Evolutionary conservation across 345 rosid genomes (phyloP), one percentile per base, ranked within the genome.

Genomic region (Pseudoturritis turrita): DNA sequence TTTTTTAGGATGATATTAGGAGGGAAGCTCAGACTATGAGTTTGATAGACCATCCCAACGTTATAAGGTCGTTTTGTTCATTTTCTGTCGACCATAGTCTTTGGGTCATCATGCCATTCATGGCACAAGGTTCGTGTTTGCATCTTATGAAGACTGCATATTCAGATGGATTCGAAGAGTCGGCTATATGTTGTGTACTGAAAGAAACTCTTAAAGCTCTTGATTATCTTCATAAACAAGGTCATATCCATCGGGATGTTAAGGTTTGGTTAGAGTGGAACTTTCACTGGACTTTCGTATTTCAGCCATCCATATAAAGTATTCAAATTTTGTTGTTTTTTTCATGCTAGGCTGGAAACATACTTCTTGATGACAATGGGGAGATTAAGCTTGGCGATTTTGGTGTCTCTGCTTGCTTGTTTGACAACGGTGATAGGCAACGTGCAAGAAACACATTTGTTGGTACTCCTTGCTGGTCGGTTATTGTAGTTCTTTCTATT

Each of bases 61-160:
- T 87, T 53, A 89, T 92, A 52, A 87, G 77, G 75, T 96, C 97
- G 64, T 85, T 61, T 58, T 92, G 99, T 80, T 96, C 98, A 7
- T 96, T 96, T 85, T 96, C 90, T 56, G 98, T 92, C 52, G 96
- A 84, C 21, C 73, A 75, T 40, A 80, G 86, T 74, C 95, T 96
- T 39, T 96, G 98, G 99, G 99, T 96, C 15, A 84, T 92, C 79
- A 96, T 96, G 98, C 96, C 98, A n/a, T 96, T 84, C 80, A 96
- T 96, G 99, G 96, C 87, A 6, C 97, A 96, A 67, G 99, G 99
- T 47, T 96, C 99, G 4, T 96, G 99, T 79, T 81, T 92, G 79
- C 98, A 96, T 79, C 92, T 96, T 47, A 92, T 96, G 95, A 90
- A 88, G 89, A 84, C 90, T 79, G 95, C 97, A 12, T 86, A 90